These are phyloP conservation scores for Colletotrichum lindemuthianum DNA, from an alignment of 2,329 filamentous ascomycete species.

Conservation along the genomic window DNA sequence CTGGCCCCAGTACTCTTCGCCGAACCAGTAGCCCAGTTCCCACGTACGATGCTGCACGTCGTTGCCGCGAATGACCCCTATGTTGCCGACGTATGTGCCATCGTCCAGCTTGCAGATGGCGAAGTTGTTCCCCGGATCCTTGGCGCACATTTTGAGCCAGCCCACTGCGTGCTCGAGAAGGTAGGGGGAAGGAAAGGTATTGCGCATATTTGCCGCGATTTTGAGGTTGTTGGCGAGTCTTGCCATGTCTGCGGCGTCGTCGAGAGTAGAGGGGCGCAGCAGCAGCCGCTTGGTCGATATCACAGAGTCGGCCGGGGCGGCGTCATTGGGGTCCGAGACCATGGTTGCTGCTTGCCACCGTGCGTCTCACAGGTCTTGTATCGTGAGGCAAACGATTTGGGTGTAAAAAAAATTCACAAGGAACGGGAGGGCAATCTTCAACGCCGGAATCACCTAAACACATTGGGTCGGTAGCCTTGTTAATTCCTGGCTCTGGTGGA, in stretches of 20 bases:
- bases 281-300: slow-evolving; percentile 20
- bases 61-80: slow-evolving; percentile 49
- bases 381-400: too few species aligned
- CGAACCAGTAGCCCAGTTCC: slow-evolving; percentile 63
- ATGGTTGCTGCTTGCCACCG: slow-evolving; percentile 2
- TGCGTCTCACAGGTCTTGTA: too few species aligned
- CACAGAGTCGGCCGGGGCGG: neutral
- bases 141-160: slow-evolving; percentile 40
- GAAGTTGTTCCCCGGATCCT: slow-evolving; percentile 42
- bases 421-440: too few species aligned
- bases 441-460: too few species aligned
- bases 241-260: slow-evolving; percentile 31
- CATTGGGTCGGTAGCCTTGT: too few species aligned
- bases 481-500: slow-evolving; percentile 5
- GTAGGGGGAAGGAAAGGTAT: slow-evolving; percentile 39
- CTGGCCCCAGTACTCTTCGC: slow-evolving; percentile 53
- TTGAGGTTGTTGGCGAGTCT: slow-evolving; percentile 27
- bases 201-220: slow-evolving; percentile 29
- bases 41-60: slow-evolving; percentile 55
- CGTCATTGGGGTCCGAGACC: slow-evolving; percentile 4
- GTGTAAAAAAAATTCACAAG: too few species aligned
- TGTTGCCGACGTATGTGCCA: slow-evolving; percentile 50
- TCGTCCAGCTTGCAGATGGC: slow-evolving; percentile 48
- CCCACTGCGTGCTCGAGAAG: slow-evolving; percentile 42
- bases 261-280: slow-evolving; percentile 21